A percentile compares a stretch with the other conserved stretches of the same genome.
Conservation (phyloP, 495 filamentous ascomycete genomes). For the Staphylotrichum tortipilum region DNA sequence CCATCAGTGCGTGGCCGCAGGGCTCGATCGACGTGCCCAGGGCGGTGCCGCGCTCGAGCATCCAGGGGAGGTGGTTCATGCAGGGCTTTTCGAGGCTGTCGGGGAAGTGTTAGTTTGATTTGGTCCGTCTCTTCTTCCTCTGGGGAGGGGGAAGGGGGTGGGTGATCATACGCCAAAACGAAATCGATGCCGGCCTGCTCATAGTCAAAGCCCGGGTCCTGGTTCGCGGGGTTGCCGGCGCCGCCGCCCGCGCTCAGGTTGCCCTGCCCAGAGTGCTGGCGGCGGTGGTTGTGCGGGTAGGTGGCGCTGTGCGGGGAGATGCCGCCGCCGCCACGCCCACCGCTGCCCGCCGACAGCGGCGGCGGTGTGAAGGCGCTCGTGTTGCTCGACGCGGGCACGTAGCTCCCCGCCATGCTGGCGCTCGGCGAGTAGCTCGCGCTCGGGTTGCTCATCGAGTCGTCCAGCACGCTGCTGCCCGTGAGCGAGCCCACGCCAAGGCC, state of each 20-base stretch:
- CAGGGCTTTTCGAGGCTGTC: conserved; percentile 93
- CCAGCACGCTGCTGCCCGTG: conserved; percentile 29
- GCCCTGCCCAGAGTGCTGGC: conserved; percentile 13
- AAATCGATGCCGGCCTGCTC: conserved; percentile 90
- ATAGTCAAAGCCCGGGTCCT: conserved; percentile 57
- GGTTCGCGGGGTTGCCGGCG: conserved; percentile 11
- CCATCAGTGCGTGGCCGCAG: conserved; percentile 82
- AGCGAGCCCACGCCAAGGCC: conserved; percentile 47
- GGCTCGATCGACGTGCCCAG: conserved; percentile 43
- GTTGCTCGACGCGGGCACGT: conserved; percentile 30
- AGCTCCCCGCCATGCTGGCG: conserved; percentile 50
- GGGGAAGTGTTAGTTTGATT: conserved; percentile 5
- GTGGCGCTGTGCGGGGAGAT: conserved; percentile 27
- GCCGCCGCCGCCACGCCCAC: conserved; percentile 19
- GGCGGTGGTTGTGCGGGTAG: conserved; percentile 25
- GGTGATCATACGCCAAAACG: conserved; percentile 76
- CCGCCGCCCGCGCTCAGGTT: background rate
- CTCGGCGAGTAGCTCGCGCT: conserved; percentile 43
- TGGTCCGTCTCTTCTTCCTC: background rate
- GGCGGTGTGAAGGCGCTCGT: conserved; percentile 37
- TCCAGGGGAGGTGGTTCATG: conserved; percentile 84
- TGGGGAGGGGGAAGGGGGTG: conserved; percentile 17
- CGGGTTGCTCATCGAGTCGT: conserved; percentile 38
- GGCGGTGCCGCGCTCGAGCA: conserved; percentile 51
- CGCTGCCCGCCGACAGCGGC: conserved; percentile 30